Evolutionary conservation across 495 filamentous ascomycete genomes (phyloP), one percentile per base, ranked within the genome.

Genomic region (Filosporella fistucella): DNA sequence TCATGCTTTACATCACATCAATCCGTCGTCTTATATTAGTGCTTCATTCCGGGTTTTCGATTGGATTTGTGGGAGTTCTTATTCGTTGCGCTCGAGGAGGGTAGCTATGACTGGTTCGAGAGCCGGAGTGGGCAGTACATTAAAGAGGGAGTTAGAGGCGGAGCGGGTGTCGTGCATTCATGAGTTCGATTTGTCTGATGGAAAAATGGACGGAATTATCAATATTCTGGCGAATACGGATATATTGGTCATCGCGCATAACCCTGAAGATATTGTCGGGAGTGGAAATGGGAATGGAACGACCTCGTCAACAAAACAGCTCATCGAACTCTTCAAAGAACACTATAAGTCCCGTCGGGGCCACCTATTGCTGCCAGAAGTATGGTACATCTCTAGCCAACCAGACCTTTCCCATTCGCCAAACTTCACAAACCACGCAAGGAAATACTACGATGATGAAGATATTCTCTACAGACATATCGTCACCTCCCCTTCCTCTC

Each of bases 21-120:
- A 29, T 29, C 41, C 41, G 7, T 13, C 11, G 23, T 8, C 23
- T 3, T 43, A 43, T 29, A 30, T 43, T 4, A 17, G 23, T 3
- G 29, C 51, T 21, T 8, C 37, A 13, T 48, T 49, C 34, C 35
- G 42, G 11, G 10, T 48, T 4, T 54, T 48, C 23, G 51, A 54
- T 14, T 54, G 45, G 51, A 14, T 54, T 21, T 13, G 32, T 22
- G 45, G 51, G 1, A 42, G 22, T 18, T 9, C 23, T 5, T 43
- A 5, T 4, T 17, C 24, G 4, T 17, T 30, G 4, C 14, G 26
- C 8, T 17, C n/a, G 23, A 43, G 26, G 24, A 12, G 41, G 7
- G 24, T 43, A 14, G 41, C n/a, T 2, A 32, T 43, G 18, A 25
- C 26, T n/a, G 39, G 39, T 20, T 24, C 25, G 14, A 25, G 21